Conservation (phyloP, 1,284 basidiomycete species). For the Fereydounia khargensis region DNA sequence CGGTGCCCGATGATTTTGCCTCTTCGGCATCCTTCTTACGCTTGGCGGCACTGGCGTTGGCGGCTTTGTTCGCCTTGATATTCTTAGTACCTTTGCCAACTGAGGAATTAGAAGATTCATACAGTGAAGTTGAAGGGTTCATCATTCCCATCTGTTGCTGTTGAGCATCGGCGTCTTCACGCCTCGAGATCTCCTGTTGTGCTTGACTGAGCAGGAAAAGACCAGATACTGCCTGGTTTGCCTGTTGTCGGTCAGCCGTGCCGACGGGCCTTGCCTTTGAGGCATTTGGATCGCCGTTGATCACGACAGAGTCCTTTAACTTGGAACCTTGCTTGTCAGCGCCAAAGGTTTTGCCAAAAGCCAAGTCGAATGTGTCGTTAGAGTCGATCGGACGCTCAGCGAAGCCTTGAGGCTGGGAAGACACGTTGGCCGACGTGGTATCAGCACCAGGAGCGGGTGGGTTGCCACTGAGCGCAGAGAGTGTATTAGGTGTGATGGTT, state of each 20-base stretch:
- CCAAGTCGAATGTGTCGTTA: slow-evolving; percentile 37
- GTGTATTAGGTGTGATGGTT: slow-evolving; percentile 80
- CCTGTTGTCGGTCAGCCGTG: slow-evolving; percentile 9
- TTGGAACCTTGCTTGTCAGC: slow-evolving; percentile 12
- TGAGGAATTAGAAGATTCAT: slow-evolving; percentile 19
- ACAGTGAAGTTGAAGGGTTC: slow-evolving; percentile 15
- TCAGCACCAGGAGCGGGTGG: slow-evolving; percentile 5
- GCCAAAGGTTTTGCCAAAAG: slow-evolving; percentile 34
- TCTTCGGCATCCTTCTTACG: slow-evolving; percentile 26
- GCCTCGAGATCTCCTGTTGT: slow-evolving; percentile 92
- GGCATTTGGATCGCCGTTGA: slow-evolving; percentile 15
- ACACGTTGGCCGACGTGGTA: slow-evolving; percentile 4
- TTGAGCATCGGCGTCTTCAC: slow-evolving; percentile 67
- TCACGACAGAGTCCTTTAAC: slow-evolving; percentile 19
- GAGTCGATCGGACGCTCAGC: slow-evolving; percentile 14
- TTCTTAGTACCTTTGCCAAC: slow-evolving; percentile 3
- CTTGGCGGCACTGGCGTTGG: slow-evolving; percentile 9
- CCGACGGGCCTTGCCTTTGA: slow-evolving; percentile 8
- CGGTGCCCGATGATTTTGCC: slow-evolving; percentile 2
- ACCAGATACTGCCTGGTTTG: slow-evolving; percentile 60
- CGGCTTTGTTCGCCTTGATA: slow-evolving; percentile 8
- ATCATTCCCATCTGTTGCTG: slow-evolving; percentile 1
- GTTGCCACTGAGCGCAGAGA: slow-evolving; percentile 27
- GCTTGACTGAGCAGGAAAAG: slow-evolving; percentile 89
- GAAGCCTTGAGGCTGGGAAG: slow-evolving; percentile 31